phyloP scores from a whole-genome alignment of 2,329 filamentous ascomycete species.

The Colletotrichum theobromicola region DNA sequence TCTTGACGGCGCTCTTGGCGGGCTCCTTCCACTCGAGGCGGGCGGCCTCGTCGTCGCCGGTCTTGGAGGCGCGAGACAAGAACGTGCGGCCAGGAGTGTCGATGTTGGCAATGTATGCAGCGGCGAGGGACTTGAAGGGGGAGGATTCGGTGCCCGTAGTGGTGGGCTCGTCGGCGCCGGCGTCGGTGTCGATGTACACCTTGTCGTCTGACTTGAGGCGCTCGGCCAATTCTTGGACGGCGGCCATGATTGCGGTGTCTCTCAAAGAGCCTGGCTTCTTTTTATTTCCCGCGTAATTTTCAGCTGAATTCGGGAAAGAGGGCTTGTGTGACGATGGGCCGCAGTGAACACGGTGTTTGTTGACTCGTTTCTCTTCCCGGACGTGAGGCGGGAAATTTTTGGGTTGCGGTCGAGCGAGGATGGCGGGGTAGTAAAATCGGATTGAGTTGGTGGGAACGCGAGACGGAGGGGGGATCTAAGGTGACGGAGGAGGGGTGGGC shows the following conservation, averaged over 20 bases:
- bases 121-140: constrained; percentile 82
- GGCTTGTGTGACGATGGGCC: neutral
- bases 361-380: neutral
- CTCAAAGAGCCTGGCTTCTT: neutral
- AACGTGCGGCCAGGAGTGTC: constrained; percentile 65
- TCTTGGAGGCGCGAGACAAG: constrained; percentile 71
- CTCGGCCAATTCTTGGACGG: constrained; percentile 55
- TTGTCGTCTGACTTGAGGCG: constrained; percentile 51
- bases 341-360: constrained; percentile 1
- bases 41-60: constrained; percentile 67
- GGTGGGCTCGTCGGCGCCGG: constrained; percentile 72
- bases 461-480: neutral
- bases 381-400: constrained; percentile 16
- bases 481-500: neutral
- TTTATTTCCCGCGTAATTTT: too few species aligned
- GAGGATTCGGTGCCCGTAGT: constrained; percentile 72
- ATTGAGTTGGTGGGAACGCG: constrained; percentile 17
- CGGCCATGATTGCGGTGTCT: constrained; percentile 38
- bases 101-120: constrained; percentile 76
- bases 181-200: constrained; percentile 82
- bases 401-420: constrained; percentile 7
- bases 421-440: constrained; percentile 24
- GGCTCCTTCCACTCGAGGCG: constrained; percentile 79
- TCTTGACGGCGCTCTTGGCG: constrained; percentile 85
- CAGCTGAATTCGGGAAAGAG: neutral